A percentile compares a stretch with the other conserved stretches of the same genome.
phyloP scores from a whole-genome alignment of 2,329 filamentous ascomycete genomes.

The Cytospora leucostoma region DNA sequence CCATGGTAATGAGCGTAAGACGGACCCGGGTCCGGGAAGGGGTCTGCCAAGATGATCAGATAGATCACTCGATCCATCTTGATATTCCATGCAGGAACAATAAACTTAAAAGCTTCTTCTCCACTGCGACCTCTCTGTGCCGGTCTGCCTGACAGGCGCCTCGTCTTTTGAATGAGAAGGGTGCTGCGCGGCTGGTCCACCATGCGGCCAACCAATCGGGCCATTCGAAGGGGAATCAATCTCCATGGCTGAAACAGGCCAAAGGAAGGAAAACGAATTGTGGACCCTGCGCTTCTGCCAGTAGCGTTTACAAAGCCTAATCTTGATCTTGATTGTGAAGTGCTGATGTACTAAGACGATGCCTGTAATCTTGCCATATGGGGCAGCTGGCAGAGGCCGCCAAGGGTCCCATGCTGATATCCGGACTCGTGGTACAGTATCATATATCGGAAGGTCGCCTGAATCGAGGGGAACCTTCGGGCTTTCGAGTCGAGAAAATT shows the following conservation, averaged over 20 bases:
- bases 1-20: slow-evolving; percentile 11
- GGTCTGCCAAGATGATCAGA: neutral
- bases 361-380: slow-evolving; percentile 1
- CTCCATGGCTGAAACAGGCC: slow-evolving; percentile 11
- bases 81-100: slow-evolving; percentile 2
- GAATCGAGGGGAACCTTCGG: neutral
- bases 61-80: slow-evolving; percentile 6
- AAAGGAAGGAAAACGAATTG: slow-evolving; percentile 9
- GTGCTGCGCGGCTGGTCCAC: slow-evolving; percentile 15
- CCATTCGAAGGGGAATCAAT: neutral
- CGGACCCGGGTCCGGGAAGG: neutral
- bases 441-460: neutral
- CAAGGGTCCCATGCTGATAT: neutral
- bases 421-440: neutral
- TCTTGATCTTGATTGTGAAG: neutral
- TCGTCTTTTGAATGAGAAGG: slow-evolving; percentile 5
- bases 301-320: neutral
- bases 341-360: neutral
- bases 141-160: slow-evolving; percentile 1
- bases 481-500: neutral
- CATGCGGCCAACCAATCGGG: slow-evolving; percentile 12
- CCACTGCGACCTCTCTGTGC: neutral
- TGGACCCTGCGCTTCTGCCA: slow-evolving; percentile 11
- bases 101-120: neutral
- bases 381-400: neutral